These are phyloP conservation scores for Sugiyamaella paludigena DNA, from an alignment of 1,139 yeast genomes.

Conservation along the genomic window DNA sequence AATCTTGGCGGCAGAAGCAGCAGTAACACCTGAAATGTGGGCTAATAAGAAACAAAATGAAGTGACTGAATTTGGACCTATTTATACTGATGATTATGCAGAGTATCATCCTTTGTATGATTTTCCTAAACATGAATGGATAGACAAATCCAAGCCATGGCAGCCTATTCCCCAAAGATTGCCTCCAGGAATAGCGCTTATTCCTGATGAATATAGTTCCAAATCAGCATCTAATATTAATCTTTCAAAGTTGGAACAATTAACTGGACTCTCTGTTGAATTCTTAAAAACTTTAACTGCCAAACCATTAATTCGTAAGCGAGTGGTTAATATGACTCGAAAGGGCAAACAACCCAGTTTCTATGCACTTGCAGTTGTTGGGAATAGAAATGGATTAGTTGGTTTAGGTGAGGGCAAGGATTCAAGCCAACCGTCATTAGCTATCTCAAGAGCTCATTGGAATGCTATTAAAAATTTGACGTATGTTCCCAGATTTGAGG, in stretches of 20 bases:
- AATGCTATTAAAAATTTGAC: conserved; percentile 85
- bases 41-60: conserved; percentile 39
- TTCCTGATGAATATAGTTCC: conserved; percentile 35
- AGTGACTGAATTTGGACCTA: conserved; percentile 54
- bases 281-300: conserved; percentile 64
- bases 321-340: conserved; percentile 89
- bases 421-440: conserved; percentile 70
- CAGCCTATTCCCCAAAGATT: conserved; percentile 45
- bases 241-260: conserved; percentile 39
- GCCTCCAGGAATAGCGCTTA: conserved; percentile 42
- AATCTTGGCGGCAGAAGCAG: conserved; percentile 74
- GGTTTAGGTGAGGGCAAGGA: conserved; percentile 97
- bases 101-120: conserved; percentile 60
- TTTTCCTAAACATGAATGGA: conserved; percentile 46
- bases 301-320: conserved; percentile 50
- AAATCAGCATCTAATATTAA: conserved; percentile 46
- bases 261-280: conserved; percentile 70
- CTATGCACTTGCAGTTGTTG: conserved; percentile 86
- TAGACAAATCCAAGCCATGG: conserved; percentile 44
- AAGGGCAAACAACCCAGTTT: conserved; percentile 88
- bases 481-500: conserved; percentile 81
- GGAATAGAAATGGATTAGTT: conserved; percentile 89
- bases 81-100: conserved; percentile 59
- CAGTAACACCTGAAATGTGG: conserved; percentile 62
- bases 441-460: conserved; percentile 88